phyloP scores from a whole-genome alignment of 768 basidiomycete genomes.

The Paxillus ammoniavirescens region DNA sequence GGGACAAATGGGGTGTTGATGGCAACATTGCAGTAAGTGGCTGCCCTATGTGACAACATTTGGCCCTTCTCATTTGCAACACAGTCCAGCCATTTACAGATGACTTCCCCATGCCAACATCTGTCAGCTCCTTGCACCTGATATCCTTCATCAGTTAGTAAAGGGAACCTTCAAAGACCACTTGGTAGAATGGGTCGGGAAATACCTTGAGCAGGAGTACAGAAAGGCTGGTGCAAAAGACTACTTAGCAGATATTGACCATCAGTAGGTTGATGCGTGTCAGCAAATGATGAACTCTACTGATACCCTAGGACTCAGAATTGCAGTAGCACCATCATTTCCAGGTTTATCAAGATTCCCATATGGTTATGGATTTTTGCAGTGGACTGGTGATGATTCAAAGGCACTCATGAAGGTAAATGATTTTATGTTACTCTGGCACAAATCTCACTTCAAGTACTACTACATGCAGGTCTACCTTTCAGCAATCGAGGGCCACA shows the following conservation, averaged over 20 bases:
- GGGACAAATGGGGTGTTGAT: conserved; percentile 3
- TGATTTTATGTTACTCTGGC: too few relatives aligned
- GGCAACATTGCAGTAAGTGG: neutral
- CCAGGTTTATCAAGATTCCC: conserved; percentile 13
- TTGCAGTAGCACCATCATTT: conserved; percentile 20
- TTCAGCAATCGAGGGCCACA: conserved; percentile 20
- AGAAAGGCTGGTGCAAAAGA: conserved; percentile 4
- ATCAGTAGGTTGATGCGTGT: conserved; percentile 9
- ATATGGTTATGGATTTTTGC: conserved; percentile 12
- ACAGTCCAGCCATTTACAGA: conserved; percentile 29
- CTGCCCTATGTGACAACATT: too few relatives aligned
- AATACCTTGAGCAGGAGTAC: conserved; percentile 18
- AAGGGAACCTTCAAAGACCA: conserved; percentile 36
- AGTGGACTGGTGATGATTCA: neutral
- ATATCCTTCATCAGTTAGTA: conserved; percentile 31
- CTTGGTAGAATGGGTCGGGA: conserved; percentile 29
- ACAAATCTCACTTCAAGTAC: too few relatives aligned
- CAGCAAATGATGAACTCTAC: neutral
- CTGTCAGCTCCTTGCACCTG: conserved; percentile 24
- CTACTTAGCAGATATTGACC: conserved; percentile 32
- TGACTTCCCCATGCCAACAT: conserved; percentile 31
- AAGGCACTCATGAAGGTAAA: neutral
- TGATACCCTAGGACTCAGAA: conserved; percentile 3
- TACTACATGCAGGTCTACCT: conserved; percentile 11
- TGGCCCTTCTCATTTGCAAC: too few relatives aligned